Base-by-base conservation (phyloP, 2,329 filamentous ascomycete species). In the Coniella vitis region DNA sequence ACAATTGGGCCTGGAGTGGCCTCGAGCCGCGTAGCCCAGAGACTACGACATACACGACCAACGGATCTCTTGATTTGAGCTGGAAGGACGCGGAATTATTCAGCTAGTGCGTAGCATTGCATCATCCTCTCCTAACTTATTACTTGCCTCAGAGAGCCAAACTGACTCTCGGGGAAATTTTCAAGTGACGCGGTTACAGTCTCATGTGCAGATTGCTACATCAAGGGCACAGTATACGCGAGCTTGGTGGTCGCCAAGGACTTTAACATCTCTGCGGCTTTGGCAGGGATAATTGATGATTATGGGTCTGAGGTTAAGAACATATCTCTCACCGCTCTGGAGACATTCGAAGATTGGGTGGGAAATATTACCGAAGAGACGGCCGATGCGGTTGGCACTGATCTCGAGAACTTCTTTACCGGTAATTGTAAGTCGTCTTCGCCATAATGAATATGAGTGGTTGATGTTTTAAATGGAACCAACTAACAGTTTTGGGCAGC, bases 131-230 rank as follows among this genome's bases (percentile, higher is more conserved):
- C 14, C 7, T 1, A 39, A 49, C 32, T 39, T 8, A 12, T 40
- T 7, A 2, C 12, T n/a, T 42, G 16, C 19, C 16, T 45, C 51
- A 53, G 21, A 14, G 34, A 9, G 13, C 37, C 5, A n/a, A 13
- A 8, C 43, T 25, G 9, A 36, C 43, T 31, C 25, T 14, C 3
- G 9, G 21, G n/a, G n/a, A n/a, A n/a, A 2, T 13, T 16, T 29
- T 16, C 14, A 7, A 54, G 45, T 40, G 36, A 16, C 10, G 31
- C 37, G 19, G 55, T 75, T n/a, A 63, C 73, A 42, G 66, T 75
- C 31, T 62, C 63, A 10, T 77, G 74, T 57, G 65, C 62, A 4
- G 71, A 62, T 4, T 79, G 76, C 56, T 79, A 78, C 56, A 59
- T 78, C 47, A 73, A 72, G 48, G 74, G 73, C 38, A 58, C 55